phyloP scores from a whole-genome alignment of 1,139 yeast species.

The Geotrichum klebahnii region DNA sequence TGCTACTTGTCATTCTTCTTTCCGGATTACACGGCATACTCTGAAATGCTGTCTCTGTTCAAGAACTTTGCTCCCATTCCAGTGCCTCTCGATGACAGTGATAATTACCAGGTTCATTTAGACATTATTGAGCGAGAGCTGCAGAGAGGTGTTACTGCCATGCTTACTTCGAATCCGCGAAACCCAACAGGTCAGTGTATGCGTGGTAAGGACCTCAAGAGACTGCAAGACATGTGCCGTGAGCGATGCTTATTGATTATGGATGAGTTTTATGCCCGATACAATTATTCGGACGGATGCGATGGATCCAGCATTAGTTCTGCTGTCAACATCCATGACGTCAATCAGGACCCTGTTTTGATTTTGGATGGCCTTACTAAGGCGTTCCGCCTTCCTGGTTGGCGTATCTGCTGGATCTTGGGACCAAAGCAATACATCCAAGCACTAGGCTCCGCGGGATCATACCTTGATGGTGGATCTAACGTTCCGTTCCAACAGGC shows the following conservation, averaged over 20 bases:
- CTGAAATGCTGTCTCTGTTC: slow-evolving; percentile 66
- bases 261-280: slow-evolving; percentile 67
- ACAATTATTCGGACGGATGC: slow-evolving; percentile 57
- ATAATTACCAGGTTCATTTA: slow-evolving; percentile 57
- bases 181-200: slow-evolving; percentile 64
- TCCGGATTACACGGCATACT: slow-evolving; percentile 69
- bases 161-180: slow-evolving; percentile 60
- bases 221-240: slow-evolving; percentile 56
- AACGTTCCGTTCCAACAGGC: slow-evolving; percentile 64
- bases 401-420: slow-evolving; percentile 66
- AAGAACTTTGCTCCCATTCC: slow-evolving; percentile 67
- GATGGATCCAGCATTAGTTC: slow-evolving; percentile 56
- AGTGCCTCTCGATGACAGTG: slow-evolving; percentile 58
- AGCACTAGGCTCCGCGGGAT: slow-evolving; percentile 60
- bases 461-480: slow-evolving; percentile 67
- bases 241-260: slow-evolving; percentile 56
- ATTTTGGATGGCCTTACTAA: slow-evolving; percentile 64
- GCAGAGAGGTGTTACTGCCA: slow-evolving; percentile 59
- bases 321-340: slow-evolving; percentile 55
- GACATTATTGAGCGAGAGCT: slow-evolving; percentile 55
- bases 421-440: slow-evolving; percentile 63
- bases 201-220: slow-evolving; percentile 48
- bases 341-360: slow-evolving; percentile 58
- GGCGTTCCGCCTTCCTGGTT: slow-evolving; percentile 64
- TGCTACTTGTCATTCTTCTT: slow-evolving; percentile 60